Conservation (phyloP, 1,284 basidiomycete species). For the Heliocybe sulcata region DNA sequence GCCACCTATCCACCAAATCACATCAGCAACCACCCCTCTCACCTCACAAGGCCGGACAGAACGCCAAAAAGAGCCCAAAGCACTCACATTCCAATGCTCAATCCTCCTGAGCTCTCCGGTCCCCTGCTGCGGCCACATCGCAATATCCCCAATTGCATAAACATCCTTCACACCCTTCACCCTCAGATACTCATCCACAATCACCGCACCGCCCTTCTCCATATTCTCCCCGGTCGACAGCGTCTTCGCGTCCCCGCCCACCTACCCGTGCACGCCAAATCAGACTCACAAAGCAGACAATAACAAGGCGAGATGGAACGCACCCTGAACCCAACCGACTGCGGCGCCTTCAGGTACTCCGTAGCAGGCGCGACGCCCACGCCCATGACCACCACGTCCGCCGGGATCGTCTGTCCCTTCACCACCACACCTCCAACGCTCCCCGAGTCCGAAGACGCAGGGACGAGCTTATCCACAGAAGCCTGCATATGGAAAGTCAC, state of each 20-base stretch:
- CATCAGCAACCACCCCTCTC: background rate
- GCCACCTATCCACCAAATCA: slow-evolving; percentile 50
- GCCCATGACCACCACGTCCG: slow-evolving; percentile 84
- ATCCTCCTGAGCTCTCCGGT: slow-evolving; percentile 53
- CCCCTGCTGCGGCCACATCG: slow-evolving; percentile 65
- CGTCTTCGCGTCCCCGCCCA: too few relatives aligned
- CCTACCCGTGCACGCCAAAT: too few relatives aligned
- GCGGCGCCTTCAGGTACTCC: slow-evolving; percentile 60
- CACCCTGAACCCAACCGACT: slow-evolving; percentile 46
- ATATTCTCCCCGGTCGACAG: slow-evolving; percentile 41
- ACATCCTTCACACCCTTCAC: slow-evolving; percentile 61
- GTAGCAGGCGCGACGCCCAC: slow-evolving; percentile 89
- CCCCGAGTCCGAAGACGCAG: slow-evolving; percentile 38
- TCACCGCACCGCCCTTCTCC: slow-evolving; percentile 77
- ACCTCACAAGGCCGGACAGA: slow-evolving; percentile 14
- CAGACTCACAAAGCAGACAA: too few relatives aligned
- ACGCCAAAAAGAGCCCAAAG: background rate
- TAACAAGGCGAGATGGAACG: too few relatives aligned
- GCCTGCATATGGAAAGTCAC: slow-evolving; percentile 80
- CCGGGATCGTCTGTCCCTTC: slow-evolving; percentile 63
- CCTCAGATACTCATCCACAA: slow-evolving; percentile 74
- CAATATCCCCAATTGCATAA: slow-evolving; percentile 92
- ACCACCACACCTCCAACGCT: slow-evolving; percentile 58
- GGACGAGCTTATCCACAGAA: slow-evolving; percentile 69
- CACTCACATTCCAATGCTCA: slow-evolving; percentile 86